Evolutionary conservation across 495 filamentous ascomycete species (phyloP).

Genomic region (Aspergillus sclerotiicarbonarius): DNA sequence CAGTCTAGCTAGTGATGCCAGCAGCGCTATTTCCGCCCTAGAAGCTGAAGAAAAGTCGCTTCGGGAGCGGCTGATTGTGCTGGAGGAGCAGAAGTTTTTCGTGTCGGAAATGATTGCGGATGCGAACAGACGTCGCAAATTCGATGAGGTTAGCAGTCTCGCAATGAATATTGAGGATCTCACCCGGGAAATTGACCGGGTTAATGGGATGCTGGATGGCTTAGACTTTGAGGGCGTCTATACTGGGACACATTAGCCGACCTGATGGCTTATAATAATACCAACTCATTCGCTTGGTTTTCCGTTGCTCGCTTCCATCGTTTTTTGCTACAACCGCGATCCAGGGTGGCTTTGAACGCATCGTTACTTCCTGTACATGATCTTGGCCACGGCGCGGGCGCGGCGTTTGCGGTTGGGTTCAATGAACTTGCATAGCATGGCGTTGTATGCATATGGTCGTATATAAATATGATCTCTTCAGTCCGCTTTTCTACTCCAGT

Average conservation of each 20-base stretch:
- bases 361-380: background rate
- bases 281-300: background rate
- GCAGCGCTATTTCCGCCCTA: constrained; percentile 64
- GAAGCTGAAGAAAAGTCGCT: constrained; percentile 86
- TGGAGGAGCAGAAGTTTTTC: constrained; percentile 94
- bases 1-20: constrained; percentile 61
- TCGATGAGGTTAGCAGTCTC: constrained; percentile 84
- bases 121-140: constrained; percentile 75
- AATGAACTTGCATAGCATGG: constrained; percentile 5
- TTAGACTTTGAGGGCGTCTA: constrained; percentile 55
- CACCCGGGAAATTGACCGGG: constrained; percentile 72
- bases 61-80: constrained; percentile 77
- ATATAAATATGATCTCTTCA: background rate
- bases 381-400: background rate
- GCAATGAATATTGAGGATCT: constrained; percentile 82
- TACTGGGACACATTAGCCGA: constrained; percentile 28
- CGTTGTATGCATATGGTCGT: background rate
- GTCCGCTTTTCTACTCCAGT: background rate
- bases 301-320: background rate
- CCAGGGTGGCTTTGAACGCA: background rate
- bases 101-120: constrained; percentile 84
- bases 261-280: constrained; percentile 1
- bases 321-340: background rate
- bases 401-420: background rate
- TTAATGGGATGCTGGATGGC: constrained; percentile 51